phyloP scores from a whole-genome alignment of 805 yeast species.

The Ogataea methanolica region DNA sequence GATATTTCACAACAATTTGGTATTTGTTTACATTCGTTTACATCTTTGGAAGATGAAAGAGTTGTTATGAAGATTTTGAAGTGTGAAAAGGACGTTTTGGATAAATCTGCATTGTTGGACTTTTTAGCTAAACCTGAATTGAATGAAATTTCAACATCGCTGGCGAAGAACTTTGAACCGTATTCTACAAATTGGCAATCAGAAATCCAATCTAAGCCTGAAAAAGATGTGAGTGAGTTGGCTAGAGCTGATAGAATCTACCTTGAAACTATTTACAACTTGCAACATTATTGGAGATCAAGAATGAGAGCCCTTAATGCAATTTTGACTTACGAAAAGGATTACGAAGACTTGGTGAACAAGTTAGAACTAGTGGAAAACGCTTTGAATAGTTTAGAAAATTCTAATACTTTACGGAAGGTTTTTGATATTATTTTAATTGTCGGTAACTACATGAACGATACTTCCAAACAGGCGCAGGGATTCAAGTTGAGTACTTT shows the following conservation, averaged over 20 bases:
- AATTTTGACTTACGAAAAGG: slow-evolving; percentile 67
- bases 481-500: slow-evolving; percentile 91
- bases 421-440: slow-evolving; percentile 81
- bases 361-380: slow-evolving; percentile 69
- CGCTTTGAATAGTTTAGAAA: slow-evolving; percentile 63
- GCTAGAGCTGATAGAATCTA: slow-evolving; percentile 85
- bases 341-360: slow-evolving; percentile 62
- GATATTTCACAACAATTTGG: slow-evolving; percentile 94
- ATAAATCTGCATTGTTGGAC: slow-evolving; percentile 72
- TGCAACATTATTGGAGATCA: slow-evolving; percentile 88
- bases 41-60: slow-evolving; percentile 55
- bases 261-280: slow-evolving; percentile 75
- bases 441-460: slow-evolving; percentile 97
- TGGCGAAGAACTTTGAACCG: slow-evolving; percentile 72
- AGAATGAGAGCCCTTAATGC: slow-evolving; percentile 80
- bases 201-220: slow-evolving; percentile 40
- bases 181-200: slow-evolving; percentile 69
- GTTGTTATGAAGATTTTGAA: slow-evolving; percentile 66
- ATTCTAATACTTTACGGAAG: slow-evolving; percentile 62
- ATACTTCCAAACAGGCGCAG: slow-evolving; percentile 81
- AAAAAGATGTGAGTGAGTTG: slow-evolving; percentile 68
- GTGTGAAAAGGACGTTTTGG: slow-evolving; percentile 70
- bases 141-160: slow-evolving; percentile 65
- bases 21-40: slow-evolving; percentile 80
- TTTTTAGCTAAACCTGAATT: slow-evolving; percentile 75